Conservation (phyloP, 305 asterid species). For the Rubia tinctorum region DNA sequence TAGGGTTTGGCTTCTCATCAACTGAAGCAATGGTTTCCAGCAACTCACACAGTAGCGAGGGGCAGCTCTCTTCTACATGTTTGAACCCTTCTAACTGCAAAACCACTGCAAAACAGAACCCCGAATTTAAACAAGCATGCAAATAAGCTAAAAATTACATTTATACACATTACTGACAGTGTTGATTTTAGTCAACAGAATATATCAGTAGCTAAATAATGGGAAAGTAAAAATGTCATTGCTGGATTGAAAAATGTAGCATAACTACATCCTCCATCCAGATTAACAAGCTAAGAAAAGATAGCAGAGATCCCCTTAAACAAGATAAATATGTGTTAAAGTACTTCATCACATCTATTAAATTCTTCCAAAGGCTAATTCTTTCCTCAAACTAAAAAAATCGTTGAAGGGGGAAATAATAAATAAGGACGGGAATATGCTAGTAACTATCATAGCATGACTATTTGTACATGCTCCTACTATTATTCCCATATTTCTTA, state of each 20-base stretch:
- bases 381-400: background rate
- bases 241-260: background rate
- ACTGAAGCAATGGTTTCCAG: constrained; percentile 82
- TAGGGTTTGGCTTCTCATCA: constrained; percentile 55
- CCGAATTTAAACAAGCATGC: constrained; percentile 21
- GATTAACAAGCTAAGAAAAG: background rate
- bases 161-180: background rate
- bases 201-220: background rate
- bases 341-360: background rate
- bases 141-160: background rate
- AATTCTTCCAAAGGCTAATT: background rate
- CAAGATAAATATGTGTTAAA: background rate
- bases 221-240: background rate
- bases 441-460: background rate
- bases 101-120: constrained; percentile 48
- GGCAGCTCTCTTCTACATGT: constrained; percentile 74
- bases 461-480: background rate
- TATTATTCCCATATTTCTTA: background rate
- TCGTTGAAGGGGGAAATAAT: background rate
- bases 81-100: constrained; percentile 83
- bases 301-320: background rate
- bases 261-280: background rate
- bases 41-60: constrained; percentile 65
- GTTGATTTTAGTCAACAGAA: background rate
- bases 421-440: background rate